These are phyloP conservation scores for Apophysomyces sp. DNA, from an alignment of 371 early-diverging fungal species.

Conservation along the genomic window DNA sequence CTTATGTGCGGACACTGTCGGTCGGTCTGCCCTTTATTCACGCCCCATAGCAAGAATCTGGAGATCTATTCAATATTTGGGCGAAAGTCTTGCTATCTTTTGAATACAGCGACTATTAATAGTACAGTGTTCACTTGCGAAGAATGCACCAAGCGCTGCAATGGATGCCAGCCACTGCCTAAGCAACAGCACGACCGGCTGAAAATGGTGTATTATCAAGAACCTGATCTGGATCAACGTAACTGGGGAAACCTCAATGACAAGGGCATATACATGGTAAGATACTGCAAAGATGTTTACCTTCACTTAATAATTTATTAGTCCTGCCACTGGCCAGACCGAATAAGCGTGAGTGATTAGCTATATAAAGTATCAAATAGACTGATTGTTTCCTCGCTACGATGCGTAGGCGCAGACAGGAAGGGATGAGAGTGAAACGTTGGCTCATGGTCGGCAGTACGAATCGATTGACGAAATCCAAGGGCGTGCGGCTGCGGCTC, in stretches of 20 bases:
- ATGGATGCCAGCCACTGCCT: constrained; percentile 1
- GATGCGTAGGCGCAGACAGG: not conserved
- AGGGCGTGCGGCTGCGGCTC: not conserved
- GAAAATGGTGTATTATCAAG: not conserved
- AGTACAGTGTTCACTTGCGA: constrained; percentile 16
- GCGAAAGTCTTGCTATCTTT: constrained; percentile 1
- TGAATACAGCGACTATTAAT: not conserved
- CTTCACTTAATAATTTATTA: not conserved
- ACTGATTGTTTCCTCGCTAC: not conserved
- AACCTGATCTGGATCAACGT: not conserved
- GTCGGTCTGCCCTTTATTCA: not conserved
- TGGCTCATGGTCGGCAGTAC: constrained; percentile 3
- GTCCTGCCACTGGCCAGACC: not conserved
- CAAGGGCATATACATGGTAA: not conserved
- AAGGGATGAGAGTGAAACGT: not conserved
- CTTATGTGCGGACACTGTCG: constrained; percentile 27
- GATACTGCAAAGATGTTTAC: not conserved
- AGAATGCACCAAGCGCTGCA: constrained; percentile 8
- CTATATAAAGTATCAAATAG: not conserved
- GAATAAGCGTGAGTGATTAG: not conserved
- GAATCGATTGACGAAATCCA: not conserved
- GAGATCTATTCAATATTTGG: constrained; percentile 17
- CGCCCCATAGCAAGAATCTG: constrained; percentile 6
- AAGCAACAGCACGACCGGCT: not conserved
- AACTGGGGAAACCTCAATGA: not conserved